These are phyloP conservation scores for Cornus florida DNA, from an alignment of 148 eudicot species.

Conservation along the genomic window DNA sequence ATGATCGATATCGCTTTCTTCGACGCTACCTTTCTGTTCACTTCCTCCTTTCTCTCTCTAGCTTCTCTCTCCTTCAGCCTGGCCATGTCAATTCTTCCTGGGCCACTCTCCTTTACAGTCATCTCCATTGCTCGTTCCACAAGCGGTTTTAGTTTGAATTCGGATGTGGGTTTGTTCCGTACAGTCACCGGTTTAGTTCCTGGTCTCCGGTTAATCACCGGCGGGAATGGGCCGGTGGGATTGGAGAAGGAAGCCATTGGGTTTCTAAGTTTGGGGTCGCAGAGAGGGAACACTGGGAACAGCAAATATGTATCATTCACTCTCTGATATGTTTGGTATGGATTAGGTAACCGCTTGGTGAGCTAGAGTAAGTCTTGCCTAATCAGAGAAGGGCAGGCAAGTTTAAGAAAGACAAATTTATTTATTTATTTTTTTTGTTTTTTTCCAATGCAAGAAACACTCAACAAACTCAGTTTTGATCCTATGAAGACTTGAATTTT, in stretches of 20 bases:
- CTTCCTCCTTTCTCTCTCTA: constrained; percentile 56
- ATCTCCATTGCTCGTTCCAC: constrained; percentile 1
- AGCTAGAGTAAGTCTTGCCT: no score
- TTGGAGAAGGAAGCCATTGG: constrained; percentile 51
- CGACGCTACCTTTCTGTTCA: constrained; percentile 70
- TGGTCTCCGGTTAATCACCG: constrained; percentile 32
- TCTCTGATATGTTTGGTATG: no score
- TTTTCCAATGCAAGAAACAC: no score
- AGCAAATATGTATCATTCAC: background rate
- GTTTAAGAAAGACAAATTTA: no score
- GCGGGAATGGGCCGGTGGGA: constrained; percentile 45
- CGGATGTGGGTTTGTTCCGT: constrained; percentile 19
- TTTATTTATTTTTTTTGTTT: no score
- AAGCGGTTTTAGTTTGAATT: constrained; percentile 5
- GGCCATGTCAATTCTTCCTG: constrained; percentile 7
- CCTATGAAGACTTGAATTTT: no score
- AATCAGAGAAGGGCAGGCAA: no score
- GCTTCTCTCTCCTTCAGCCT: constrained; percentile 45
- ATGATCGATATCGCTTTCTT: constrained; percentile 80
- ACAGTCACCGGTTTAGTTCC: constrained; percentile 12
- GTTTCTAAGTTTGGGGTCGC: no score
- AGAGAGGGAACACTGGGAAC: background rate
- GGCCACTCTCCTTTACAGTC: background rate
- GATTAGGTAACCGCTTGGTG: no score
- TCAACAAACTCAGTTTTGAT: no score